Evolutionary conservation across 2,329 filamentous ascomycete genomes (phyloP).

Genomic region (Didymella glomerata): DNA sequence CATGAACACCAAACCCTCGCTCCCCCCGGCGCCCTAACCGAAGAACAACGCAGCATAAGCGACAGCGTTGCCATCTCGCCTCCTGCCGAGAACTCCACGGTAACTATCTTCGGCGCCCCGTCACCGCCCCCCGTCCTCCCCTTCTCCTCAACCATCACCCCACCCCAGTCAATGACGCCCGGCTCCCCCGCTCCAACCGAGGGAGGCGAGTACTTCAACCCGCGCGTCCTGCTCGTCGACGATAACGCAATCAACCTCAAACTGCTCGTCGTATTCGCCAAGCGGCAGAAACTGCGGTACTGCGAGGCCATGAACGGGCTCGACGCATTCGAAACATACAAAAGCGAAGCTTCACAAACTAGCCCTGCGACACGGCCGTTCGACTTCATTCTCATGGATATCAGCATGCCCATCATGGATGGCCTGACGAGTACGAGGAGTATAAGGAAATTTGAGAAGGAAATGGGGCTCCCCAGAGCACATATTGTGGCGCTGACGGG

Average conservation of each 20-base stretch:
- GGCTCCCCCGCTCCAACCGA: conserved; percentile 27
- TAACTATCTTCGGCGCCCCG: conserved; percentile 8
- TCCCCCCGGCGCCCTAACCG: conserved; percentile 20
- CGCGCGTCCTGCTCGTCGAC: conserved; percentile 45
- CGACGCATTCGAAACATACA: conserved; percentile 41
- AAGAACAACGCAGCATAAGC: conserved; percentile 36
- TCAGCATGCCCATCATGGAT: conserved; percentile 49
- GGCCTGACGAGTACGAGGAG: conserved; percentile 50
- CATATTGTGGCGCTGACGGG: conserved; percentile 51
- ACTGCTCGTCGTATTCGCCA: conserved; percentile 54
- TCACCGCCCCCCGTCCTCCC: conserved; percentile 27
- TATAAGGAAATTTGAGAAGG: conserved; percentile 41
- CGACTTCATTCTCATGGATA: conserved; percentile 48
- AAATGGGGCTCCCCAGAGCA: conserved; percentile 29
- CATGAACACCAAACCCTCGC: conserved; percentile 27
- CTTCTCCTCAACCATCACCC: conserved; percentile 26
- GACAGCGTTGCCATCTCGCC: conserved; percentile 22
- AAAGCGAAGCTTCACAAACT: conserved; percentile 26
- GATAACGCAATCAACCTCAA: conserved; percentile 49
- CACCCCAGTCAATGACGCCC: conserved; percentile 26
- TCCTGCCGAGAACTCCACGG: not conserved
- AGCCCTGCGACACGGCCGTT: conserved; percentile 33
- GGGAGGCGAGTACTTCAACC: conserved; percentile 39
- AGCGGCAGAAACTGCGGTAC: conserved; percentile 40
- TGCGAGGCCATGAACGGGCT: conserved; percentile 45